Conservation (phyloP, 2,329 filamentous ascomycete species). For the Diaporthe vexans region DNA sequence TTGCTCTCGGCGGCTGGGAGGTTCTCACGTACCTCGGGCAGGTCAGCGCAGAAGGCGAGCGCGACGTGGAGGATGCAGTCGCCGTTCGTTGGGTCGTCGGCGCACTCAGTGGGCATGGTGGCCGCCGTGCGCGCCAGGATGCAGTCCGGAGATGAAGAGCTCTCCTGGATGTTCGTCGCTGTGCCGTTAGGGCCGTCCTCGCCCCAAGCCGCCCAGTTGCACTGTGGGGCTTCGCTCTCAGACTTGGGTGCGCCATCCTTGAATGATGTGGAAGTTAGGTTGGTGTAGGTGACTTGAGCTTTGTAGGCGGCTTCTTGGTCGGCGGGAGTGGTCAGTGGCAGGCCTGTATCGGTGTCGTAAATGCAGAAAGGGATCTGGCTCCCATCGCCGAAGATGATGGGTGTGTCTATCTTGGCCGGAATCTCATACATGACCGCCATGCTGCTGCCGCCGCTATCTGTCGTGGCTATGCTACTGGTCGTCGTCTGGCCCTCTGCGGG, state of each 20-base stretch:
- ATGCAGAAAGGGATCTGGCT: neutral
- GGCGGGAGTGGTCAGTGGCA: neutral
- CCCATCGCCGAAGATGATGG: constrained; percentile 3
- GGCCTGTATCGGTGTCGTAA: neutral
- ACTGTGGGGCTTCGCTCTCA: constrained; percentile 1
- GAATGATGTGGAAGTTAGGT: neutral
- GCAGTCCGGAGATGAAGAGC: neutral
- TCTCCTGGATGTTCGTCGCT: neutral
- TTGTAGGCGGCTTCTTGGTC: neutral
- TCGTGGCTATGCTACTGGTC: neutral
- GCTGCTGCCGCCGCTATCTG: neutral
- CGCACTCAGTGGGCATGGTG: neutral
- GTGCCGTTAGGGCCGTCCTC: neutral
- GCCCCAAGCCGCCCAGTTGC: constrained; percentile 5
- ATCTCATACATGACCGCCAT: neutral
- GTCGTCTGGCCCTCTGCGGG: constrained; percentile 11
- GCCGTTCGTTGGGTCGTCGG: neutral
- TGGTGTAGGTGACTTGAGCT: neutral
- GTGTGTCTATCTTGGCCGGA: neutral
- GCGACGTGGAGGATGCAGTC: constrained; percentile 8
- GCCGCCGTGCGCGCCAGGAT: neutral
- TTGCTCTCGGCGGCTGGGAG: neutral
- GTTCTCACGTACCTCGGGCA: neutral
- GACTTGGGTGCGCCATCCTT: neutral
- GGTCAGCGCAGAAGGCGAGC: neutral